Evolutionary conservation across 441 rosid genomes (phyloP).

Genomic region (Daphne laureola): DNA sequence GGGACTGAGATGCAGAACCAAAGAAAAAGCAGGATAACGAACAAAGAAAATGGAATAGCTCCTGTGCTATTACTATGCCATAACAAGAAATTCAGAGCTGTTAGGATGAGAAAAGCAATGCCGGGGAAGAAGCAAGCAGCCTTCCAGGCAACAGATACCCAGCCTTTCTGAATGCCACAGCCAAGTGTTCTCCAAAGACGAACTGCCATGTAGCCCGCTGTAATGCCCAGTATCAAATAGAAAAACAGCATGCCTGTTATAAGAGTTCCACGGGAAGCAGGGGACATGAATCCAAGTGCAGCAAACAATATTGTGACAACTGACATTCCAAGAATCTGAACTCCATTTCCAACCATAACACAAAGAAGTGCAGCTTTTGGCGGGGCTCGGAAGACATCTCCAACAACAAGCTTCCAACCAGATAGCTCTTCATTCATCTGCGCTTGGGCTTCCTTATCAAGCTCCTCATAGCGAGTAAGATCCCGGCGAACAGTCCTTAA

Average conservation of each 20-base stretch:
- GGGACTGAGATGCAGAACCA: constrained; percentile 85
- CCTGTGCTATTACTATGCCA: constrained; percentile 79
- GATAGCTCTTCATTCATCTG: constrained; percentile 78
- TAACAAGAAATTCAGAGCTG: constrained; percentile 50
- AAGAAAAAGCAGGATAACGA: constrained; percentile 40
- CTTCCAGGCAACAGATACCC: constrained; percentile 68
- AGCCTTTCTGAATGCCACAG: constrained; percentile 54
- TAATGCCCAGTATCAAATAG: constrained; percentile 70
- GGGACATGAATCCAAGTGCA: constrained; percentile 76
- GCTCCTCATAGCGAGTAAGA: constrained; percentile 67
- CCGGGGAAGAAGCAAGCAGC: constrained; percentile 81
- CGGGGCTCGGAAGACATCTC: constrained; percentile 78
- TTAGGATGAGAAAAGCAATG: constrained; percentile 51
- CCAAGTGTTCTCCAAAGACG: constrained; percentile 73
- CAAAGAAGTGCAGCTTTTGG: constrained; percentile 52
- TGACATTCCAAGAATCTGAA: constrained; percentile 74
- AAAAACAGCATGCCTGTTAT: constrained; percentile 62
- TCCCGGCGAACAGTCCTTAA: constrained; percentile 71
- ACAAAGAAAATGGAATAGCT: constrained; percentile 65
- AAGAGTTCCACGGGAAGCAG: constrained; percentile 71
- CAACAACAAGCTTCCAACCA: constrained; percentile 82
- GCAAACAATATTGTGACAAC: constrained; percentile 63
- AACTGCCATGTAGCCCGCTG: constrained; percentile 69
- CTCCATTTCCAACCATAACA: constrained; percentile 75
- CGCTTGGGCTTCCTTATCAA: constrained; percentile 64